Evolutionary conservation across 106 monocot genomes (phyloP), one percentile per base, ranked within the genome.

Genomic region (Acorus gramineus): DNA sequence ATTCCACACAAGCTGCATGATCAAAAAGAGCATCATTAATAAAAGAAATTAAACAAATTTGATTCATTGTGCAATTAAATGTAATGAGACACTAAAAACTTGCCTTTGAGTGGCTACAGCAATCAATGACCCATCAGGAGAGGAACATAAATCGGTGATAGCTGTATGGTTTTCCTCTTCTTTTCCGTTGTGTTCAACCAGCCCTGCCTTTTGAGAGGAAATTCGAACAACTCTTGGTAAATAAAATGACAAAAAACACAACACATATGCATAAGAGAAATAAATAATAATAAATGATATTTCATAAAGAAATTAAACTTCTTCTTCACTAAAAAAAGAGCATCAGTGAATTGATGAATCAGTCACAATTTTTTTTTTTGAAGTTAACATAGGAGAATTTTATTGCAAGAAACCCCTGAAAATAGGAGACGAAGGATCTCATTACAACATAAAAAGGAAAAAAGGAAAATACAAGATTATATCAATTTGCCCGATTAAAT

Each of bases 1-100:
- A 95, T 66, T 50, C 90, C 86, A 74, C 78, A 68, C 9, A 86
- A 89, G 55, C 94, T 95, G 89, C 57, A 64, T 56, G 46, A 71
- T 57, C 4, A 63, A 52, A 70, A 57, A 44, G 10, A 9, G 4
- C 5, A 8, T 2, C 57, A 56, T 10, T 43, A 61, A 58, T 52
- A 5, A 42, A 55, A 59, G 6, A 58, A 57, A 55, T 46, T 7
- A 47, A 2, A 42, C 52, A 49, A 49, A 11, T n/a, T 1, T 14
- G 8, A 44, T 2, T 7, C 44, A 45, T 28, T 28, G 28, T 28
- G 28, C 28, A 28, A 28, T 8, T 46, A 57, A 45, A 46, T 10
- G 42, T 14, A 49, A 57, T 52, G 14, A 11, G 11, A 3, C 47
- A 5, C 5, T 42, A 1, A 42, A 9, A 65, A 75, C 75, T 76